Conservation (phyloP, 2,329 filamentous ascomycete genomes). For the Diaporthe sp. region DNA sequence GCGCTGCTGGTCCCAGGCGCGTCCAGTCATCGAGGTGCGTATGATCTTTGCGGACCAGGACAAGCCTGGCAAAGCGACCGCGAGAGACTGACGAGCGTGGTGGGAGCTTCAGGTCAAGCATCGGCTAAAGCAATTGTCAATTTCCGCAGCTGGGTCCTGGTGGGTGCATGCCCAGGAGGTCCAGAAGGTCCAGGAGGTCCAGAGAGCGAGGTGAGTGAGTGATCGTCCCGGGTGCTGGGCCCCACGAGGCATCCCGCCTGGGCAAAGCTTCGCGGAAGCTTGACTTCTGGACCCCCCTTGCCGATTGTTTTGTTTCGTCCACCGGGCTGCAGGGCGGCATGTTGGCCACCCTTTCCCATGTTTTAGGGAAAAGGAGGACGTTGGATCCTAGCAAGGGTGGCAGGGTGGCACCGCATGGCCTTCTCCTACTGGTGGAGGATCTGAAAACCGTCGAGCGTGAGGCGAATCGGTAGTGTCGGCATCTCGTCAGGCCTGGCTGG, state of each 20-base stretch:
- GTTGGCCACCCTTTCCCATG: not conserved
- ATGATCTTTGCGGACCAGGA: not conserved
- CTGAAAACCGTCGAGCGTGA: not conserved
- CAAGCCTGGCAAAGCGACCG: not conserved
- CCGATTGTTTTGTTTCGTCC: constrained; percentile 17
- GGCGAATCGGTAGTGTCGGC: not conserved
- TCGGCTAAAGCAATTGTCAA: constrained; percentile 5
- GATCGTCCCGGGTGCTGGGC: not conserved
- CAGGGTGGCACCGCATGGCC: not conserved
- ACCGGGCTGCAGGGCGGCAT: not conserved
- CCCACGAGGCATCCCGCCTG: constrained; percentile 11
- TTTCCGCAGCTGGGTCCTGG: constrained; percentile 11
- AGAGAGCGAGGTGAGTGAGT: constrained; percentile 3
- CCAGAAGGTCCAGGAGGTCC: not conserved
- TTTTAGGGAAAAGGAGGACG: not conserved
- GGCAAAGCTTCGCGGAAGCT: constrained; percentile 22
- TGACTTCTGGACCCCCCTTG: not conserved
- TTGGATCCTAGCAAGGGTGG: not conserved
- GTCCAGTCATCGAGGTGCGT: too few relatives aligned
- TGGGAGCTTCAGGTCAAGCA: not conserved
- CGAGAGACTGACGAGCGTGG: not conserved
- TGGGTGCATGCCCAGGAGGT: not conserved
- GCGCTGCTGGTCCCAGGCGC: not conserved
- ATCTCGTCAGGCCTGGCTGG: not conserved
- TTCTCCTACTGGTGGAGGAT: constrained; percentile 20